Evolutionary conservation across 306 rosid genomes (phyloP).

Genomic region (Cajanus cajan): DNA sequence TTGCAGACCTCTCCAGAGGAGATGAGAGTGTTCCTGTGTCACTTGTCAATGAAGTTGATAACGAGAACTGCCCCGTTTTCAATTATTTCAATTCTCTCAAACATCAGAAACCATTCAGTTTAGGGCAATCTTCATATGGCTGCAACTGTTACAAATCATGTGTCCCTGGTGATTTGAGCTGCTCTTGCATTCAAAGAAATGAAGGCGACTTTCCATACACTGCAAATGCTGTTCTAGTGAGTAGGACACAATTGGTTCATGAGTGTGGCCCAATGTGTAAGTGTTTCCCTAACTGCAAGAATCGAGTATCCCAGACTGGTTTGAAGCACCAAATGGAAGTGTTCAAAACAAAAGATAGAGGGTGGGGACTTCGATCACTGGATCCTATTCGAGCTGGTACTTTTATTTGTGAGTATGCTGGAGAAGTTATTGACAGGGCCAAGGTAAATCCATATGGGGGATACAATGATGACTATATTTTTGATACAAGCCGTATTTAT

Average conservation of each 20-base stretch:
- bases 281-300: conserved; percentile 61
- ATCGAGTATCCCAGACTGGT: conserved; percentile 58
- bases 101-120: conserved; percentile 39
- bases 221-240: conserved; percentile 48
- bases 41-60: conserved; percentile 67
- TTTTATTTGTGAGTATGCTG: conserved; percentile 69
- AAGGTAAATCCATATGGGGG: conserved; percentile 26
- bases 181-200: conserved; percentile 60
- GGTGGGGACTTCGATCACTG: conserved; percentile 72
- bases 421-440: conserved; percentile 51
- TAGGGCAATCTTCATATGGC: conserved; percentile 37
- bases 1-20: conserved; percentile 55
- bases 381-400: conserved; percentile 69
- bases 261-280: conserved; percentile 66
- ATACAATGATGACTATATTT: conserved; percentile 52
- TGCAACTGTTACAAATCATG: conserved; percentile 54
- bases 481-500: conserved; percentile 52
- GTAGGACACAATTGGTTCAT: conserved; percentile 53
- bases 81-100: conserved; percentile 50
- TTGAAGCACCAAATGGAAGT: conserved; percentile 55
- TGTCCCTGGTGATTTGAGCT: conserved; percentile 52
- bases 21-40: conserved; percentile 57
- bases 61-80: conserved; percentile 55
- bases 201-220: conserved; percentile 63
- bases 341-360: conserved; percentile 58